A percentile compares a stretch with the other conserved stretches of the same genome.
Evolutionary conservation across 805 yeast genomes (phyloP).

Genomic region (Yarrowia sp.): DNA sequence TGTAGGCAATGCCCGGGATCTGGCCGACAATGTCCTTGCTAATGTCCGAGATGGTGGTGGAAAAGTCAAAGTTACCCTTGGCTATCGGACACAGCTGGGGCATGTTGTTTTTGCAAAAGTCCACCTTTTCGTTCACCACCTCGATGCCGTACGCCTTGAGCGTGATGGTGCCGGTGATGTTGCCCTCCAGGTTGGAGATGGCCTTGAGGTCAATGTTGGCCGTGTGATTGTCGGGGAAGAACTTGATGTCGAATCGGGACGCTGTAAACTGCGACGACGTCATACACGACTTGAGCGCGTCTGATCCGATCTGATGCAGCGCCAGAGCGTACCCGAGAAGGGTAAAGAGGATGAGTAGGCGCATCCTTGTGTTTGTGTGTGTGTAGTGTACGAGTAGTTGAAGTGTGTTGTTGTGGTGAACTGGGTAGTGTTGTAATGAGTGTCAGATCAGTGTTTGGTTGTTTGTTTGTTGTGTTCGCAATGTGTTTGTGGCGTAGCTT

Average conservation of each 20-base stretch:
- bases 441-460: too few species aligned
- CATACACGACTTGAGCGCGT: conserved; percentile 91
- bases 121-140: conserved; percentile 60
- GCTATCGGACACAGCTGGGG: conserved; percentile 78
- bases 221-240: conserved; percentile 68
- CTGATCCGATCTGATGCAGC: conserved; percentile 52
- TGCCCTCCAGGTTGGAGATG: conserved; percentile 74
- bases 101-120: conserved; percentile 67
- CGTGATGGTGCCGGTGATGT: conserved; percentile 68
- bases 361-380: background rate
- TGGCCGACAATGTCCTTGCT: conserved; percentile 54
- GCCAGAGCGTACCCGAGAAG: conserved; percentile 44
- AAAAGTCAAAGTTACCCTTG: conserved; percentile 83
- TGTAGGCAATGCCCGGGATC: conserved; percentile 85
- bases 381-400: background rate
- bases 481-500: too few species aligned
- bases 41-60: conserved; percentile 47
- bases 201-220: conserved; percentile 76
- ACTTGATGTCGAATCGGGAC: conserved; percentile 76
- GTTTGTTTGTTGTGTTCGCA: too few species aligned
- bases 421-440: too few species aligned
- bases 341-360: background rate
- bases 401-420: background rate
- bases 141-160: conserved; percentile 83
- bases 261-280: conserved; percentile 86